Percentiles rank a stretch among this genome's conserved stretches.
phyloP scores from a whole-genome alignment of 257 asterid species.

The Agastache rugosa region DNA sequence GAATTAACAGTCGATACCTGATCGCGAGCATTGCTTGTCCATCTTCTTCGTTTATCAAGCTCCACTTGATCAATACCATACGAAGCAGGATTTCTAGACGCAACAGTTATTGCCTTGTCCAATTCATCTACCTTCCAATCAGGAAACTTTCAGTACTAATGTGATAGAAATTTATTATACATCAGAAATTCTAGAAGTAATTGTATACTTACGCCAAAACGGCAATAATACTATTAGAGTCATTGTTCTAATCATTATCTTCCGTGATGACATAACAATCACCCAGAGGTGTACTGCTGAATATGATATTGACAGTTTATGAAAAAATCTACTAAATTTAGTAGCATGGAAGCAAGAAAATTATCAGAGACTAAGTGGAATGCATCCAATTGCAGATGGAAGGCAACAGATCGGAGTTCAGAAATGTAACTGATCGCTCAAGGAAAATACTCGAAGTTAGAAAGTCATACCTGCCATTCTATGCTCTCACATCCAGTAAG shows the following conservation, averaged over 20 bases:
- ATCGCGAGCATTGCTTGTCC: conserved; percentile 88
- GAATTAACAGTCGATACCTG: conserved; percentile 59
- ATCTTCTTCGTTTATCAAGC: conserved; percentile 86
- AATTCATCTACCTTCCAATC: conserved; percentile 93
- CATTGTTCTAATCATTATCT: conserved; percentile 16
- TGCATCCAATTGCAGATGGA: conserved; percentile 23
- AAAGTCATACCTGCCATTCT: conserved; percentile 89
- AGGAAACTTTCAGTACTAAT: conserved; percentile 57
- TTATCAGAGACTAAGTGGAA: conserved; percentile 21
- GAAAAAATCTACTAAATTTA: background rate
- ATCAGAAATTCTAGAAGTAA: conserved; percentile 10
- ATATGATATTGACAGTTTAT: conserved; percentile 7
- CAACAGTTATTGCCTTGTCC: conserved; percentile 90
- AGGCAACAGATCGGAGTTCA: conserved; percentile 6
- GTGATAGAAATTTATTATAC: conserved; percentile 29
- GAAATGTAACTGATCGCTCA: conserved; percentile 14
- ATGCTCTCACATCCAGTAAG: conserved; percentile 84
- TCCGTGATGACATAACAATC: conserved; percentile 4
- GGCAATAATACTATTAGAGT: background rate
- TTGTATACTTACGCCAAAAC: background rate
- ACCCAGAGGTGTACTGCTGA: background rate
- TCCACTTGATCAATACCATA: conserved; percentile 80
- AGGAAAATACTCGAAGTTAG: conserved; percentile 22
- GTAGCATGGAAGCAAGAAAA: background rate
- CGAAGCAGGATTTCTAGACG: conserved; percentile 79